These are phyloP conservation scores for Pueraria montana DNA, from an alignment of 306 rosid genomes.

Conservation along the genomic window DNA sequence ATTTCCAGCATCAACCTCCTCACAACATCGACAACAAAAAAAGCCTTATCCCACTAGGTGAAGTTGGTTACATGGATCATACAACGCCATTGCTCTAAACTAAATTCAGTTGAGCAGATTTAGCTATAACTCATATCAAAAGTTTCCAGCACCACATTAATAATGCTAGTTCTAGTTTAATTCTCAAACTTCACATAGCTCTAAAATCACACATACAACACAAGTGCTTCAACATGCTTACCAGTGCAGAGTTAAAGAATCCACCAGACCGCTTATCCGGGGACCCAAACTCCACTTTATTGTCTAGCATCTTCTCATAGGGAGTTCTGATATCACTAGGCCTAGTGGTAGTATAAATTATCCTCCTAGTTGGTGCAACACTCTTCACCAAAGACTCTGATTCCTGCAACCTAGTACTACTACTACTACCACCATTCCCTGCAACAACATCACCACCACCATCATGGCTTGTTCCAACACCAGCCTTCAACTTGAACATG, in stretches of 20 bases:
- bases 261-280: constrained; percentile 96
- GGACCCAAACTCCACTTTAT: constrained; percentile 92
- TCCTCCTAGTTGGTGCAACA: constrained; percentile 78
- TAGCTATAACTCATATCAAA: neutral
- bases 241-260: constrained; percentile 91
- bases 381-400: constrained; percentile 76
- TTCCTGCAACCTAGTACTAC: constrained; percentile 57
- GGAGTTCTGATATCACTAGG: constrained; percentile 92
- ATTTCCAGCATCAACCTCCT: constrained; percentile 29
- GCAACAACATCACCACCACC: constrained; percentile 67
- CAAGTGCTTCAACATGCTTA: constrained; percentile 51
- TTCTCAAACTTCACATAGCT: neutral
- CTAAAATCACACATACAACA: constrained; percentile 1
- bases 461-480: constrained; percentile 42
- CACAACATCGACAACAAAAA: neutral
- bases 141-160: neutral
- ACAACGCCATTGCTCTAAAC: neutral
- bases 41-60: neutral
- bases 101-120: neutral
- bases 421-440: constrained; percentile 29
- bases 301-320: constrained; percentile 92
- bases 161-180: neutral
- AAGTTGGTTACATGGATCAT: neutral
- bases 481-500: constrained; percentile 86
- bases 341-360: constrained; percentile 87